These are phyloP conservation scores for Salvia sclarea DNA, from an alignment of 305 asterid species.

Conservation along the genomic window DNA sequence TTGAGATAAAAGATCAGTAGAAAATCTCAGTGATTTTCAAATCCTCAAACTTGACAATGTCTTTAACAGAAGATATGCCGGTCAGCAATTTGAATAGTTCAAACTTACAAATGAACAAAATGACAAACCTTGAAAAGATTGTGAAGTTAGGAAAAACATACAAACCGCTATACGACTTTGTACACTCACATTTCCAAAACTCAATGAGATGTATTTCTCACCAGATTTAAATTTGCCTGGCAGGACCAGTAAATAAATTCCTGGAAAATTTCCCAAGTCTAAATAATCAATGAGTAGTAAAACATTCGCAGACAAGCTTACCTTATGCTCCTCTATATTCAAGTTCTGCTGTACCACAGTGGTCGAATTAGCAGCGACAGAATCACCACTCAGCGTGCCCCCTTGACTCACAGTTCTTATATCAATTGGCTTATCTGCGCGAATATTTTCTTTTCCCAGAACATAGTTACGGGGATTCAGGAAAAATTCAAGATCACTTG, in stretches of 20 bases:
- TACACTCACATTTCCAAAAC: constrained; percentile 15
- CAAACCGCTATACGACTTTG: constrained; percentile 6
- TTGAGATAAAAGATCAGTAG: too few species aligned
- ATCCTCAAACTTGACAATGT: too few species aligned
- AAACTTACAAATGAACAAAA: constrained; percentile 20
- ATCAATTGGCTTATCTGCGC: constrained; percentile 40
- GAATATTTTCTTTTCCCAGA: constrained; percentile 44
- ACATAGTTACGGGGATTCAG: constrained; percentile 54
- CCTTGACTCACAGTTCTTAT: constrained; percentile 34
- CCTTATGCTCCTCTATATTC: constrained; percentile 47
- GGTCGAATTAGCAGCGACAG: constrained; percentile 44
- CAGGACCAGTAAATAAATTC: constrained; percentile 21
- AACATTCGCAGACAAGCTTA: constrained; percentile 54
- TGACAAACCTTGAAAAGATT: constrained; percentile 1
- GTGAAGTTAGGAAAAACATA: constrained; percentile 22
- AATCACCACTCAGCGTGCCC: constrained; percentile 39
- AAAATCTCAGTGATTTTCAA: too few species aligned
- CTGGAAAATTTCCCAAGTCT: not conserved
- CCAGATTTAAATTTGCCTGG: not conserved
- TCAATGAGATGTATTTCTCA: constrained; percentile 15
- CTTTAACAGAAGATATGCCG: constrained; percentile 21
- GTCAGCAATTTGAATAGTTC: not conserved
- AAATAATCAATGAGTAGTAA: constrained; percentile 43
- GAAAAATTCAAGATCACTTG: constrained; percentile 66
- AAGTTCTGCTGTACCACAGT: constrained; percentile 48